Evolutionary conservation across 495 filamentous ascomycete genomes (phyloP).

Genomic region (Aspergillus indologenus): DNA sequence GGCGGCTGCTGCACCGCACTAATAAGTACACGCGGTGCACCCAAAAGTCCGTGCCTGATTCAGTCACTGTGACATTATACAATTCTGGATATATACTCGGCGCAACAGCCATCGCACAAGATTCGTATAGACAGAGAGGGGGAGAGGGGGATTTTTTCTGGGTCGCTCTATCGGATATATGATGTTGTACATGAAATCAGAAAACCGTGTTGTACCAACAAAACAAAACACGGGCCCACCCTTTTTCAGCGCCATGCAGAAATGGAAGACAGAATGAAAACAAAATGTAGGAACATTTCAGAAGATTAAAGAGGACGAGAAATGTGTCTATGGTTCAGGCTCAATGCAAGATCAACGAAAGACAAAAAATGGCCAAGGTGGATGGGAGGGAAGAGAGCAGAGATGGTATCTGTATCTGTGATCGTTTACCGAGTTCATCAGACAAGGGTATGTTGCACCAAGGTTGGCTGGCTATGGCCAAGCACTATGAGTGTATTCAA

Average conservation of each 20-base stretch:
- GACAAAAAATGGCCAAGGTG: constrained; percentile 18
- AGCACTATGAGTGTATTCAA: neutral
- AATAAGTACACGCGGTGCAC: no score
- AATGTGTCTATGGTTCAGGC: constrained; percentile 28
- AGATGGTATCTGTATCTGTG: constrained; percentile 10
- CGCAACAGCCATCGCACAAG: neutral
- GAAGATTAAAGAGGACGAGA: constrained; percentile 6
- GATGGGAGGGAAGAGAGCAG: constrained; percentile 25
- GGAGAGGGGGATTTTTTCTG: neutral
- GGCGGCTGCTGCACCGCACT: no score
- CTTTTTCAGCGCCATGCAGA: constrained; percentile 2
- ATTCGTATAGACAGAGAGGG: neutral
- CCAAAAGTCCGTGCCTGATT: neutral
- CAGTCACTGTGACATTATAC: neutral
- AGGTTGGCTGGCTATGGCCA: neutral
- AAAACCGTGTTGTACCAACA: constrained; percentile 1
- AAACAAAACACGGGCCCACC: constrained; percentile 1
- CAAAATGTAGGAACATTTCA: no score
- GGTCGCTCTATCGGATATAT: neutral
- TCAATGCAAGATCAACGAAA: constrained; percentile 30
- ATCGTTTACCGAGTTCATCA: constrained; percentile 2
- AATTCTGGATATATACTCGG: neutral
- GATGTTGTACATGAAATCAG: constrained; percentile 1
- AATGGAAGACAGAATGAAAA: constrained; percentile 9
- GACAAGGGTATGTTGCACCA: neutral